Evolutionary conservation across 2,329 filamentous ascomycete species (phyloP), one percentile per base, ranked within the genome.

Genomic region (Fusarium sambucinum): DNA sequence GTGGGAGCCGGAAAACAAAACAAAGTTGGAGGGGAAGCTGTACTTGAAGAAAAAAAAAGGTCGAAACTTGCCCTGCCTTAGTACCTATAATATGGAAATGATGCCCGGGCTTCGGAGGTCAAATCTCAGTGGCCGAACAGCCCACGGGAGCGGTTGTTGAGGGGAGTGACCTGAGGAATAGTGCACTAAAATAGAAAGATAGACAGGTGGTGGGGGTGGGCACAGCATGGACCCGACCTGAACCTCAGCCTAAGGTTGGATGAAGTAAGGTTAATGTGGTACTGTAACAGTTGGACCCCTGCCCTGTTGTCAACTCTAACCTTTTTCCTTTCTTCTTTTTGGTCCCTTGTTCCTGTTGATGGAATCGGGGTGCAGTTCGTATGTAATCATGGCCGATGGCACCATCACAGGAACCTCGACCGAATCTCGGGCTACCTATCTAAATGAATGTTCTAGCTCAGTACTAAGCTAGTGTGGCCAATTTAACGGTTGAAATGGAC

Each of bases 181-280:
- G 38, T 25, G 41, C 48, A 61, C 68, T 55, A 70, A 65, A 70
- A 70, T 70, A 70, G 63, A 70, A 66, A 59, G 63, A 57, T 57
- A 60, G 52, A 35, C 60, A 63, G 73, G 73, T 75, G 73, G 74
- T 70, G 74, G 74, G 74, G 74, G 73, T 72, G 74, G 74, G 72
- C 33, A 74, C 73, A 73, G 50, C 65, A 51, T 51, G 66, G 68
- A 55, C 63, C 66, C 47, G 33, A 27, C 32, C 47, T 50, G 32
- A 50, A 38, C 23, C 23, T 50, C 47, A 50, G 23, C 33, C 47
- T 50, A 50, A 61, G 59, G 45, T 53, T 61, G 30, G n/a, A 27
- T 47, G 45, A 44, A 48, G 59, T 57, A 63, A 48, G 53, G 53
- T 58, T 61, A 53, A 53, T 33, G 44, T 53, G 29, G 21, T 33